Evolutionary conservation across 1,284 basidiomycete genomes (phyloP).

Genomic region (Tilletia walkeri): DNA sequence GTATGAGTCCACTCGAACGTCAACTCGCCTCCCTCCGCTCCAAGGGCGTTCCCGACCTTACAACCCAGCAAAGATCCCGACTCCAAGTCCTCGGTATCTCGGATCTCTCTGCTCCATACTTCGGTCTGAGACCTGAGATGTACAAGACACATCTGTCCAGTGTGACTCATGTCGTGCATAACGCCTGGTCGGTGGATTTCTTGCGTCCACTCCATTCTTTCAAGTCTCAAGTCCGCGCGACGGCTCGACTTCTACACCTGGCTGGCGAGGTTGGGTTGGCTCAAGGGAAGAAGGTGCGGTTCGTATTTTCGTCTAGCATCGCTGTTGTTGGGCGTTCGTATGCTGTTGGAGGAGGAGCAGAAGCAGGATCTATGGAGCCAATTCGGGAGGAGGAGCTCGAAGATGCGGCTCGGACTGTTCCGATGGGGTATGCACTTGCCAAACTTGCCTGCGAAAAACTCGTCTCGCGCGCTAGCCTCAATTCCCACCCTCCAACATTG

Average conservation of each 20-base stretch:
- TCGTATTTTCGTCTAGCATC: not conserved
- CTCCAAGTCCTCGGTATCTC: not conserved
- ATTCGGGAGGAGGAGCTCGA: not conserved
- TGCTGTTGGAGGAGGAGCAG: too few species aligned
- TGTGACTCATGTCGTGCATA: not conserved
- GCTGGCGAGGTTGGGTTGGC: not conserved
- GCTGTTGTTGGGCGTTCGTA: not conserved
- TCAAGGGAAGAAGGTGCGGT: not conserved
- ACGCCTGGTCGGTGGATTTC: slow-evolving; percentile 10
- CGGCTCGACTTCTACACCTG: not conserved
- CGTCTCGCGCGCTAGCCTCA: not conserved
- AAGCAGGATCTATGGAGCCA: too few species aligned
- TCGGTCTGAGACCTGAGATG: not conserved
- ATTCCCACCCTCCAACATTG: too few species aligned
- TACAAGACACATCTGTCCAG: not conserved
- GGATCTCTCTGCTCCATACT: not conserved
- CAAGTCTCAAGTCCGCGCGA: not conserved
- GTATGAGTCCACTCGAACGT: not conserved
- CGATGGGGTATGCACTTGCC: too few species aligned
- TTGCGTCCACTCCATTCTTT: not conserved
- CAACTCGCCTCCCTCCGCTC: not conserved
- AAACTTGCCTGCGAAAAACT: not conserved
- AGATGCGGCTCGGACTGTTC: too few species aligned
- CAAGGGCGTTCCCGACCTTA: not conserved
- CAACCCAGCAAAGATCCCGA: not conserved